Evolutionary conservation across 345 rosid species (phyloP).

Genomic region (Schrenkiella parvula): DNA sequence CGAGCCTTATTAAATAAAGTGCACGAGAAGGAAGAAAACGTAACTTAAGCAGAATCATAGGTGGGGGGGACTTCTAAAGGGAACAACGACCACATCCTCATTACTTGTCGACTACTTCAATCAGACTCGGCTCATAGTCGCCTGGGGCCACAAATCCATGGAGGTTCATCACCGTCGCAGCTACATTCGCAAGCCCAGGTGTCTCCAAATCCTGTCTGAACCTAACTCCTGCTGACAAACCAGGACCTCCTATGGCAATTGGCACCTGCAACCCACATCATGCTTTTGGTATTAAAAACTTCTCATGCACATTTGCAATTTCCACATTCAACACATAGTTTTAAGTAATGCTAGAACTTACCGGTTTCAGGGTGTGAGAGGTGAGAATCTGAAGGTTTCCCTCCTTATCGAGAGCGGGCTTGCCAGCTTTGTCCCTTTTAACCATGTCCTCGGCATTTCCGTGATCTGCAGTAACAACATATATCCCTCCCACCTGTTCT

Average conservation of each 20-base stretch:
- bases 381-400: conserved; percentile 93
- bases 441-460: conserved; percentile 99
- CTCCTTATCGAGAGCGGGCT: conserved; percentile 62
- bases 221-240: conserved; percentile 59
- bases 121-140: conserved; percentile 86
- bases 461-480: conserved; percentile 91
- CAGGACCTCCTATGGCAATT: conserved; percentile 94
- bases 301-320: background rate
- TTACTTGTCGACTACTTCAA: conserved; percentile 63
- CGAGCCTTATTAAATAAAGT: conserved; percentile 13
- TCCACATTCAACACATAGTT: background rate
- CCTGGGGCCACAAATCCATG: conserved; percentile 84
- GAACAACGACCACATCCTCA: conserved; percentile 8
- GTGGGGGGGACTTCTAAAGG: background rate
- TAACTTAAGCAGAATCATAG: background rate
- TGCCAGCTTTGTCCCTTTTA: conserved; percentile 83
- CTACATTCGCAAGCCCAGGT: conserved; percentile 93
- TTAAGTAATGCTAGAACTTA: conserved; percentile 36
- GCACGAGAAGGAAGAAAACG: background rate
- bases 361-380: conserved; percentile 92
- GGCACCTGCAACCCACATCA: conserved; percentile 58
- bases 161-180: conserved; percentile 94
- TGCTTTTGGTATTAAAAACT: background rate
- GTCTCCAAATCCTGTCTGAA: conserved; percentile 62
- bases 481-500: conserved; percentile 85